Evolutionary conservation across 352 stramenopile genomes (phyloP), one percentile per base, ranked within the genome.

Genomic region (Phytophthora pluvialis): DNA sequence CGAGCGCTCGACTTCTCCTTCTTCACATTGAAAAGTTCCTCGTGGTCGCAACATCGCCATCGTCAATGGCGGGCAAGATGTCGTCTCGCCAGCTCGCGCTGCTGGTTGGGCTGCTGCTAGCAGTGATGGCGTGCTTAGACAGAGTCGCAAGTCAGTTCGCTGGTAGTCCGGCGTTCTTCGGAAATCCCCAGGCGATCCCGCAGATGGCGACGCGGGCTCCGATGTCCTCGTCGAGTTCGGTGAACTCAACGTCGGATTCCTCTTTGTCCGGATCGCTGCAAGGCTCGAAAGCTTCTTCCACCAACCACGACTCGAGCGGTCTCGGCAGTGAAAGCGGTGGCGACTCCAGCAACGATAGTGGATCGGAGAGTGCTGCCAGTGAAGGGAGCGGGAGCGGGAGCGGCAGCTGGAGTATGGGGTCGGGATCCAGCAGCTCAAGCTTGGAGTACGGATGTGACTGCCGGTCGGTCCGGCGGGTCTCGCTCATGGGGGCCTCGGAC

Each of bases 401-500:
- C 18, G 53, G 48, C 25, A 74, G 58, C 40, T 65, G 36, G 40
- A 63, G 40, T 15, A 74, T 64, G 21, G 43, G 48, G 25, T 67
- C 53, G 10, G 77, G 63, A 21, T 73, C 63, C 8, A 53, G 61
- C 18, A 78, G 74, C 18, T 71, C 57, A 7, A 75, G 47, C 32
- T 38, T 77, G 38, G 67, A 72, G 59, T 84, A 89, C 44, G 76
- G 51, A 9, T 89, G 80, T 49, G 52, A 62, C 38, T 89, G 80
- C 58, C 70, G 60, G 25, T 65, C 67, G 5, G 43, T 80, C 13
- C 72, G 72, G 8, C 72, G 73, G 26, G 84, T 89, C 15, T 93
- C 84, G 50, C 75, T 93, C 25, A 88, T 91, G 82, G 84, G 84
- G 8, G 78, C 78, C 1, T 80, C 84, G 0, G 79, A 93, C 61